Conservation (phyloP, 2,329 filamentous ascomycete genomes). For the Fusarium drepaniforme region DNA sequence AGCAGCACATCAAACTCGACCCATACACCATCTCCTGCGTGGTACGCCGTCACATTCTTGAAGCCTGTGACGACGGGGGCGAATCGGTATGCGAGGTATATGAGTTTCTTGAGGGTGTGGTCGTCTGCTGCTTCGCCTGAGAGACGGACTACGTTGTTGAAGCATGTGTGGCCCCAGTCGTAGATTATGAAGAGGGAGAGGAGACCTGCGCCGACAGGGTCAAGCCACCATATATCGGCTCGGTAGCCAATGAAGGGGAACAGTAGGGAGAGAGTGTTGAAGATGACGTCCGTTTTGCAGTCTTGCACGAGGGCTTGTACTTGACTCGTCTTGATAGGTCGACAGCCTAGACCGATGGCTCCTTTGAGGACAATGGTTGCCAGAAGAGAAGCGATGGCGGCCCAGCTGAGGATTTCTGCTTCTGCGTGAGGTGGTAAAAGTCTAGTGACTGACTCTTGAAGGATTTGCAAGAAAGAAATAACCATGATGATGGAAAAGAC, state of each 20-base stretch:
- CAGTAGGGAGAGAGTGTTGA: slow-evolving; percentile 89
- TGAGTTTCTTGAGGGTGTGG: slow-evolving; percentile 47
- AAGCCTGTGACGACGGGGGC: slow-evolving; percentile 47
- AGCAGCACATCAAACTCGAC: slow-evolving; percentile 49
- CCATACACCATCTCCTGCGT: slow-evolving; percentile 50
- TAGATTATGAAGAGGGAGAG: slow-evolving; percentile 76
- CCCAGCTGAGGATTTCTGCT: slow-evolving; percentile 46
- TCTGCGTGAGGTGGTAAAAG: slow-evolving; percentile 69
- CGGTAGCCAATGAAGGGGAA: slow-evolving; percentile 79
- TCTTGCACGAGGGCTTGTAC: slow-evolving; percentile 75
- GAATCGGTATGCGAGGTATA: slow-evolving; percentile 50
- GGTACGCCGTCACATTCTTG: slow-evolving; percentile 51
- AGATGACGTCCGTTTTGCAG: slow-evolving; percentile 78
- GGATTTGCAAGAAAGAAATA: slow-evolving; percentile 82
- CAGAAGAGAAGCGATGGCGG: slow-evolving; percentile 65
- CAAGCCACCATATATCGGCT: slow-evolving; percentile 74
- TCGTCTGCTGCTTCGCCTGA: slow-evolving; percentile 49
- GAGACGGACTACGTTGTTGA: slow-evolving; percentile 47
- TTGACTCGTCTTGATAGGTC: slow-evolving; percentile 83
- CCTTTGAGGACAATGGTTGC: slow-evolving; percentile 84
- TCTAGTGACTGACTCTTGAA: slow-evolving; percentile 73
- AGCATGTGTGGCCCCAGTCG: slow-evolving; percentile 72
- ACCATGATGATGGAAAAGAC: slow-evolving; percentile 88
- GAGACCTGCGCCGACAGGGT: slow-evolving; percentile 70
- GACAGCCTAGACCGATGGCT: slow-evolving; percentile 85